Base-by-base conservation (phyloP, 2,329 filamentous ascomycete species). In the Botrytis byssoidea region DNA sequence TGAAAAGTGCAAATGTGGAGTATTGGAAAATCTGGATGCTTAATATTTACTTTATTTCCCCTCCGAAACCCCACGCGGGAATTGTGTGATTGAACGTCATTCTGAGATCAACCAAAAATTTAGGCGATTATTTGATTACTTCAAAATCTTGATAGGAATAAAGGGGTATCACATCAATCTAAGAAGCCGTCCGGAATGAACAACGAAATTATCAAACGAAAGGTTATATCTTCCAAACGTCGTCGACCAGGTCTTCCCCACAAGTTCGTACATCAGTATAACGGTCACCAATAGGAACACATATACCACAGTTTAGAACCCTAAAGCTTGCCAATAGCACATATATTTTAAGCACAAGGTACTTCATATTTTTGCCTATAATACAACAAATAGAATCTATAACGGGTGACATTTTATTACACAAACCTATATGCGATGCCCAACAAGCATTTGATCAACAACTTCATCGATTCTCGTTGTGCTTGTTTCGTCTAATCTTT, bases 201-300 rank as follows among this genome's bases (percentile, higher is more conserved):
- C 12, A 20, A 37, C 22, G 64, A 66, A 22, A 35, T 25, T n/a
- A 16, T 48, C 22, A 48, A 48, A 66, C 44, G 22, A 66, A 66
- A 35, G 44, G 29, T 66, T 48, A 29, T 29, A 66, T 35, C 16
- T n/a, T 66, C 46, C 14, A 25, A 67, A 40, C 10, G 25, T 40
- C 16, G 16, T n/a, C 25, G 46, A n/a, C 32, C 46, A 40, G n/a
- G 32, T 55, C 22, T 68, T 55, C 65, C 46, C 65, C 65, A 68
- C 65, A 68, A 68, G 46, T 55, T 68, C 65, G 46, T n/a, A 55
- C 35, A 65, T 65, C 29, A 65, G 22, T 42, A 55, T 29, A 68
- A 67, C 46, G 46, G 65, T 35, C 25, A 16, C 65, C 65, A 55
- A 67, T 40, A 29, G 16, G 32, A 51, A 40, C 9, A 40, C 12